A percentile compares a stretch with the other conserved stretches of the same genome.
Evolutionary conservation across 2,329 filamentous ascomycete genomes (phyloP).

Genomic region (Fusarium dlaminii): DNA sequence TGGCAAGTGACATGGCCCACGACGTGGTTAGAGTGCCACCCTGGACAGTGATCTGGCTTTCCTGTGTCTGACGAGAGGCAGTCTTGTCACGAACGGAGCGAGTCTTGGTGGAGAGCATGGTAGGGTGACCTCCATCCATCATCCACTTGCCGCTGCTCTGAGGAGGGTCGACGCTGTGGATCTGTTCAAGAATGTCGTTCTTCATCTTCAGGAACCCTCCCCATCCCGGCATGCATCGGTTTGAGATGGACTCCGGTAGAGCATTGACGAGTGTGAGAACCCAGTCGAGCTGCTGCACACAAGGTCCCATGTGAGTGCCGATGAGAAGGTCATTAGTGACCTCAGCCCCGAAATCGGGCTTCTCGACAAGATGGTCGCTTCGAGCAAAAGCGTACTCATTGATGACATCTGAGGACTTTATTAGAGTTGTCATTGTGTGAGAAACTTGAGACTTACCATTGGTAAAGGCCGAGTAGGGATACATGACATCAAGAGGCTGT

Average conservation of each 20-base stretch:
- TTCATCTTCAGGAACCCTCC: constrained; percentile 52
- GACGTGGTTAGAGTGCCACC: constrained; percentile 55
- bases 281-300: constrained; percentile 51
- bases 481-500: constrained; percentile 49
- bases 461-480: constrained; percentile 51
- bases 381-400: constrained; percentile 53
- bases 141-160: constrained; percentile 47
- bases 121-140: constrained; percentile 47
- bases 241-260: constrained; percentile 49
- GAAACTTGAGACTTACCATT: constrained; percentile 42
- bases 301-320: constrained; percentile 50
- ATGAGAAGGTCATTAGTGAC: constrained; percentile 50
- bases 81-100: constrained; percentile 49
- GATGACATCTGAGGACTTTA: constrained; percentile 46
- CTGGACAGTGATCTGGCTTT: constrained; percentile 51
- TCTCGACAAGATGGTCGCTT: constrained; percentile 48
- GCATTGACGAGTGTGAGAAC: constrained; percentile 48
- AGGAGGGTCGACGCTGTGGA: constrained; percentile 48
- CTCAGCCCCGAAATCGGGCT: constrained; percentile 47
- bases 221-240: constrained; percentile 50
- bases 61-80: constrained; percentile 48
- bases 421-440: background rate
- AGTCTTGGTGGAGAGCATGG: constrained; percentile 48
- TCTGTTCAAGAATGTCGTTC: constrained; percentile 49
- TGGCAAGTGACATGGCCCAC: constrained; percentile 48